These are phyloP conservation scores for Nemania sp. DNA, from an alignment of 2,329 filamentous ascomycete genomes.

Conservation along the genomic window DNA sequence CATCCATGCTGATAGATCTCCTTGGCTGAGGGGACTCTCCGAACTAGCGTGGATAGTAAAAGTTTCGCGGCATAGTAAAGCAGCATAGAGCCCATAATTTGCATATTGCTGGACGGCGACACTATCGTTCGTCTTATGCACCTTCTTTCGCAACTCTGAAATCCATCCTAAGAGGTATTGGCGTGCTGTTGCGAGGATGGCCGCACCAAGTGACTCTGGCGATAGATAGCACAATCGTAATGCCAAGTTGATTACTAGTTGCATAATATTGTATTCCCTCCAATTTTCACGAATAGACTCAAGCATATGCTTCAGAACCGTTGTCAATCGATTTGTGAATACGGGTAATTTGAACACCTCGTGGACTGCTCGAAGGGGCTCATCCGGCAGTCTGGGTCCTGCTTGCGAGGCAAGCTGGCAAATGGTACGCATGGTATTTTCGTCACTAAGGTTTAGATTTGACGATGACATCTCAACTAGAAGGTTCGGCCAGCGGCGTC, in stretches of 20 bases:
- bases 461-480: conserved; percentile 64
- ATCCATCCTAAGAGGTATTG: conserved; percentile 30
- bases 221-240: conserved; percentile 30
- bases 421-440: conserved; percentile 63
- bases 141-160: conserved; percentile 17
- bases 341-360: conserved; percentile 58
- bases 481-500: conserved; percentile 63
- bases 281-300: conserved; percentile 64
- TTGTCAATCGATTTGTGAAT: conserved; percentile 63
- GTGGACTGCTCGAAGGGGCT: conserved; percentile 62
- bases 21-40: conserved; percentile 27
- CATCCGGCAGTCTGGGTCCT: conserved; percentile 58
- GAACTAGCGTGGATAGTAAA: conserved; percentile 33
- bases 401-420: conserved; percentile 65
- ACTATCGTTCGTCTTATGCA: not conserved
- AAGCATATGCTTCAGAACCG: conserved; percentile 60
- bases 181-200: conserved; percentile 13
- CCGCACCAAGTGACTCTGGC: not conserved
- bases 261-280: conserved; percentile 63
- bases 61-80: conserved; percentile 62
- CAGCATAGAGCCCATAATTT: conserved; percentile 64
- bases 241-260: conserved; percentile 28
- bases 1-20: conserved; percentile 43
- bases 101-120: conserved; percentile 51
- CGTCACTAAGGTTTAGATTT: conserved; percentile 70